These are phyloP conservation scores for Ambrosiella xylebori DNA, from an alignment of 2,329 filamentous ascomycete genomes.

Conservation along the genomic window DNA sequence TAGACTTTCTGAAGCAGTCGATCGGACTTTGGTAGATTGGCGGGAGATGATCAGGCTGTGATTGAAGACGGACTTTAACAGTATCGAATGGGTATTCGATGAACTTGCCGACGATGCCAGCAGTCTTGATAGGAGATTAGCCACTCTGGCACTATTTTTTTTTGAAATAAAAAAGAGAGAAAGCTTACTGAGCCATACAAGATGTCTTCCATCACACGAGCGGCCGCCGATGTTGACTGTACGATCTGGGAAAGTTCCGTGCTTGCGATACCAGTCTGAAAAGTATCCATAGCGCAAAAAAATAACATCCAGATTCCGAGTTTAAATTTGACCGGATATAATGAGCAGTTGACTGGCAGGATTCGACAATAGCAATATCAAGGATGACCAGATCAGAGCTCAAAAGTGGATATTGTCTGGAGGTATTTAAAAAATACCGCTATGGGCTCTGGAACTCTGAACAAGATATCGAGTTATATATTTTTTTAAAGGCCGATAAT, in stretches of 20 bases:
- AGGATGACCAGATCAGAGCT: not conserved
- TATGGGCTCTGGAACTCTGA: too few species aligned
- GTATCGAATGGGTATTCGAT: slow-evolving; percentile 99
- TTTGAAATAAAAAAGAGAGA: not conserved
- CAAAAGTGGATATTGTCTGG: not conserved
- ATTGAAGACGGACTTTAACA: slow-evolving; percentile 90
- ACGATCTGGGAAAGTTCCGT: not conserved
- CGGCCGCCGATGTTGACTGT: slow-evolving; percentile 24
- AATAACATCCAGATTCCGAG: not conserved
- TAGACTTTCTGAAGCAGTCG: slow-evolving; percentile 82
- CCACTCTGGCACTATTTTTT: not conserved
- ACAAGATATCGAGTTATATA: too few species aligned
- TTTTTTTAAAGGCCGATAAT: too few species aligned
- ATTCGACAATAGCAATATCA: not conserved
- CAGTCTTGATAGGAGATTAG: slow-evolving; percentile 34
- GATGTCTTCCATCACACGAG: slow-evolving; percentile 51
- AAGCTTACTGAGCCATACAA: slow-evolving; percentile 63
- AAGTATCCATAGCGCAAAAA: slow-evolving; percentile 6
- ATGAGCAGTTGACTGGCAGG: not conserved
- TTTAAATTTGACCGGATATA: not conserved
- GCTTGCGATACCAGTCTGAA: not conserved
- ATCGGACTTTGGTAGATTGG: slow-evolving; percentile 70
- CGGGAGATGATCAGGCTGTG: slow-evolving; percentile 73
- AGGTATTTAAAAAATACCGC: too few species aligned
- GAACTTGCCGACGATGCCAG: slow-evolving; percentile 81